These are phyloP conservation scores for Pisolithus thermaeus DNA, from an alignment of 1,284 basidiomycete genomes.

Conservation along the genomic window DNA sequence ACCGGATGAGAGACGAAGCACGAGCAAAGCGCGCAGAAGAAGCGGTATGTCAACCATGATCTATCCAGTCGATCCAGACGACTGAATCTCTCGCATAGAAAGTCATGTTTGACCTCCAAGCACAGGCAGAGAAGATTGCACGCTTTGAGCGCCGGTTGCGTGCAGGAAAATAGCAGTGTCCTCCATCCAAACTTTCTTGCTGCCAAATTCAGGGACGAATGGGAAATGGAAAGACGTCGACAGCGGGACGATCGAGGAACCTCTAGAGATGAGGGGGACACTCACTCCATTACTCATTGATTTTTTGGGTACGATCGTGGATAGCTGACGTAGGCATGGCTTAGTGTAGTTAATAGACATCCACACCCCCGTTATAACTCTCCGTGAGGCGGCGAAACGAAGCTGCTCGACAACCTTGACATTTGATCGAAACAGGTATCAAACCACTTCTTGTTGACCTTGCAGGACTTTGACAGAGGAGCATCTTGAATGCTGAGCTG, in stretches of 20 bases:
- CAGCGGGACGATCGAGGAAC: slow-evolving; percentile 15
- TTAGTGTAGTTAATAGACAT: slow-evolving; percentile 13
- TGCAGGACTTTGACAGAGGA: slow-evolving; percentile 8
- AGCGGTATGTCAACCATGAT: slow-evolving; percentile 35
- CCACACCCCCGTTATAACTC: not conserved
- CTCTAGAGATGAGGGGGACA: slow-evolving; percentile 27
- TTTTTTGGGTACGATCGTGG: not conserved
- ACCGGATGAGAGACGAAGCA: slow-evolving; percentile 67
- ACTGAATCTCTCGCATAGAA: slow-evolving; percentile 36
- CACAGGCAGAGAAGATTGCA: slow-evolving; percentile 60
- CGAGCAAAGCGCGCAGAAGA: slow-evolving; percentile 51
- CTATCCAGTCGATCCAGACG: not conserved
- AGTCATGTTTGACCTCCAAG: slow-evolving; percentile 62
- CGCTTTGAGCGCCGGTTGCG: slow-evolving; percentile 57
- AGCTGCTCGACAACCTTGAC: slow-evolving; percentile 27
- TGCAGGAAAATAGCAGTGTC: slow-evolving; percentile 43
- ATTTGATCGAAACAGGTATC: slow-evolving; percentile 58
- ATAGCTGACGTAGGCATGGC: not conserved
- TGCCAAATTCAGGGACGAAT: slow-evolving; percentile 50
- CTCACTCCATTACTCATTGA: not conserved
- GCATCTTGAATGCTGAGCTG: slow-evolving; percentile 26
- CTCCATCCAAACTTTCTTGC: slow-evolving; percentile 65
- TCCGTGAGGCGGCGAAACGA: not conserved
- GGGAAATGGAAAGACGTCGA: slow-evolving; percentile 30
- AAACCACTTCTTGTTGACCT: slow-evolving; percentile 46